Evolutionary conservation across 176 grass and related monocot genomes (phyloP).

Genomic region (Eremochloa ophiuroides): DNA sequence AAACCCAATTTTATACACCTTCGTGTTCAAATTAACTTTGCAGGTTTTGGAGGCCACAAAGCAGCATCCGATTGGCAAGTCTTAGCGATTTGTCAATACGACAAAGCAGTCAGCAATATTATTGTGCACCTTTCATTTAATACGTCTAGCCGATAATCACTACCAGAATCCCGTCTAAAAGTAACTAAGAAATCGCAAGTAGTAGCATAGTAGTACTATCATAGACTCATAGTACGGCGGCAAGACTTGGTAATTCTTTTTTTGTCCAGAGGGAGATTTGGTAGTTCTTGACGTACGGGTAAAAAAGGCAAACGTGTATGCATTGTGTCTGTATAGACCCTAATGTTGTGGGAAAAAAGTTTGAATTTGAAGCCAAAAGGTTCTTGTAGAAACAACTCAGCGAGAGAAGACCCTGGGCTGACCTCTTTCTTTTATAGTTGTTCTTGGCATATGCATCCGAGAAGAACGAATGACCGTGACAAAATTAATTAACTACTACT

Average conservation of each 20-base stretch:
- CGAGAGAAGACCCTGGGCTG: not conserved
- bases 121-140: too few species aligned
- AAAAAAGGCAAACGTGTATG: not conserved
- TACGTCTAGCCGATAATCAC: not conserved
- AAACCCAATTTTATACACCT: not conserved
- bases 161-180: slow-evolving; percentile 21
- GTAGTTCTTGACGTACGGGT: not conserved
- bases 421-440: not conserved
- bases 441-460: too few species aligned
- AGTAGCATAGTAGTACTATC: not conserved
- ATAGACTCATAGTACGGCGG: not conserved
- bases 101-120: too few species aligned
- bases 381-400: not conserved
- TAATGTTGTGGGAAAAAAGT: not conserved
- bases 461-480: too few species aligned
- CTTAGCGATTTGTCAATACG: too few species aligned
- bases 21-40: slow-evolving; percentile 13
- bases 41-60: slow-evolving; percentile 15
- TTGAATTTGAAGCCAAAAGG: not conserved
- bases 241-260: not conserved
- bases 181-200: not conserved
- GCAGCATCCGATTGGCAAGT: not conserved
- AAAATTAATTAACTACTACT: too few species aligned
- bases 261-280: not conserved
- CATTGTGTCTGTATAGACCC: not conserved